Conservation (phyloP, 129 eudicot genomes). For the Apium graveolens region DNA sequence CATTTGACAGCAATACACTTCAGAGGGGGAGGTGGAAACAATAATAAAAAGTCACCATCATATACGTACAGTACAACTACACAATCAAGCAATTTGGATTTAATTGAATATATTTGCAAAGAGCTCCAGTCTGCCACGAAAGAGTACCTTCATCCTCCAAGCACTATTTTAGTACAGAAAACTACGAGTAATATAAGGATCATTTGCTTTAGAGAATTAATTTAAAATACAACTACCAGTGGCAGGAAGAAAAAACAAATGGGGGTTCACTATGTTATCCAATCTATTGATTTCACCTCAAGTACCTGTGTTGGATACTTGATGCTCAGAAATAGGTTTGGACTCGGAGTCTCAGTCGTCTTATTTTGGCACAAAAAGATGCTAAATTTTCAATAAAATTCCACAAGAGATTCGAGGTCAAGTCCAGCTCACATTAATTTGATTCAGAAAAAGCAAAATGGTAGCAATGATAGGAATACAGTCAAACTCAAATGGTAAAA, state of each 20-base stretch:
- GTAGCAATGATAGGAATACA: neutral
- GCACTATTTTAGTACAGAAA: neutral
- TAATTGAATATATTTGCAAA: neutral
- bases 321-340: neutral
- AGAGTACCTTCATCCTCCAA: too few species aligned
- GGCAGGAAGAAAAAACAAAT: neutral
- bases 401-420: neutral
- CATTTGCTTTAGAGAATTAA: neutral
- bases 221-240: neutral
- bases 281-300: neutral
- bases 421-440: neutral
- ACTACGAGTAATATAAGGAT: neutral
- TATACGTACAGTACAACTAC: neutral
- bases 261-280: neutral
- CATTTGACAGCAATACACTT: conserved; percentile 2
- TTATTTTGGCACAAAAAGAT: neutral
- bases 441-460: neutral
- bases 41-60: too few species aligned
- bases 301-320: neutral
- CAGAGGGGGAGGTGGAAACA: neutral
- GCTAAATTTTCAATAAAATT: neutral
- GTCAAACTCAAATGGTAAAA: neutral
- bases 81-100: neutral
- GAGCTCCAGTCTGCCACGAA: neutral
- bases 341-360: neutral